Evolutionary conservation across 306 rosid genomes (phyloP).

Genomic region (Herpetospermum pedunculosum): DNA sequence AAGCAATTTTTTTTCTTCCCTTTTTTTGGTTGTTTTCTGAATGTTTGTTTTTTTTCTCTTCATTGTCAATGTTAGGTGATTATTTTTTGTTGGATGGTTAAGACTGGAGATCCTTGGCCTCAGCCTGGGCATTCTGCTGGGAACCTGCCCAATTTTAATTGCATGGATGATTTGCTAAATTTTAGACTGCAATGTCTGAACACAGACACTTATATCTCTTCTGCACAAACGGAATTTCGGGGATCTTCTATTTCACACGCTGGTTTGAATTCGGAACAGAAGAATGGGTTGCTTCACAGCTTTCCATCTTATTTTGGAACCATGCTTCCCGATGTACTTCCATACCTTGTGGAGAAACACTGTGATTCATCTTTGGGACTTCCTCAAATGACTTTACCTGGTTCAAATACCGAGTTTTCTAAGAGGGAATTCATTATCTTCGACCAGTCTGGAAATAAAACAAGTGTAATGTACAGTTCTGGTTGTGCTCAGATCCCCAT

Average conservation of each 20-base stretch:
- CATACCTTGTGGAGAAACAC: constrained; percentile 12
- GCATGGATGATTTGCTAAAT: constrained; percentile 18
- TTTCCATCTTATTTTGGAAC: constrained; percentile 13
- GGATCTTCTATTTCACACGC: constrained; percentile 23
- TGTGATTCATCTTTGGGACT: constrained; percentile 2
- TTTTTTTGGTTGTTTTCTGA: constrained; percentile 7
- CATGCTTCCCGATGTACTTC: constrained; percentile 23
- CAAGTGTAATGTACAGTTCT: constrained; percentile 47
- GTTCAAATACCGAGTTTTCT: constrained; percentile 23
- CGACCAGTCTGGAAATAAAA: constrained; percentile 52
- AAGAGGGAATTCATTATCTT: constrained; percentile 56
- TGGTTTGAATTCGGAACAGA: constrained; percentile 24
- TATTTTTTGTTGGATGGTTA: constrained; percentile 47
- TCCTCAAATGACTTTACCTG: constrained; percentile 20
- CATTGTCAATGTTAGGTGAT: constrained; percentile 19
- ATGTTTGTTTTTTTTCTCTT: not conserved
- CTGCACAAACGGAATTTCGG: constrained; percentile 26
- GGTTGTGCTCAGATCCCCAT: constrained; percentile 29
- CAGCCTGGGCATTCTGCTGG: constrained; percentile 37
- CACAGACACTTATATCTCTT: constrained; percentile 19
- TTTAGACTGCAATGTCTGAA: constrained; percentile 18
- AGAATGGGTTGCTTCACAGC: constrained; percentile 21
- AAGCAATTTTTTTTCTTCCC: not conserved
- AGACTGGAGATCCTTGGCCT: constrained; percentile 34
- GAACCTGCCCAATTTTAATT: constrained; percentile 35